Percentiles rank a stretch among this genome's conserved stretches.
Evolutionary conservation across 495 filamentous ascomycete genomes (phyloP).

Genomic region (Tetracladium marchalianum): DNA sequence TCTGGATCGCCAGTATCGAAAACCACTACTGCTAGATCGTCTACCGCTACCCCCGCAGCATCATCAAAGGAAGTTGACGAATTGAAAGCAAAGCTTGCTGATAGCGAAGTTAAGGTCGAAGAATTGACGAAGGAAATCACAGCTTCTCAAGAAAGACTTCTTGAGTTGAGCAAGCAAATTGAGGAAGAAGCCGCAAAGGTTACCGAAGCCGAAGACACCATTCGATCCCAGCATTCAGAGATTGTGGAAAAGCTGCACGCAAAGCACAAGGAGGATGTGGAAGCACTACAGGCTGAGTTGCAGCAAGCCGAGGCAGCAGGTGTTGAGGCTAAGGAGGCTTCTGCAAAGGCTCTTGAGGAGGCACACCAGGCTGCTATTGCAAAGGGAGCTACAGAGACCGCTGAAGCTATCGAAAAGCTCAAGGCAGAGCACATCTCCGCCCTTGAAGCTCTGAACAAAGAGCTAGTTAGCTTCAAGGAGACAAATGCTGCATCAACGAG

Average conservation of each 20-base stretch:
- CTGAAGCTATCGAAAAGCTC: constrained; percentile 20
- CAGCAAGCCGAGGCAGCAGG: constrained; percentile 15
- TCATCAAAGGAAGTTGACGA: constrained; percentile 40
- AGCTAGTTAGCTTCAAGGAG: constrained; percentile 13
- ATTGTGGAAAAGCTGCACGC: constrained; percentile 22
- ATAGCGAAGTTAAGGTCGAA: constrained; percentile 23
- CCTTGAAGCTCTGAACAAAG: constrained; percentile 27
- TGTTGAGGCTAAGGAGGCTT: constrained; percentile 9
- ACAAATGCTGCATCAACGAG: constrained; percentile 6
- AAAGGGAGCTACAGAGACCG: constrained; percentile 12
- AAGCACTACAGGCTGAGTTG: constrained; percentile 22
- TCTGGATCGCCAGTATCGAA: constrained; percentile 23
- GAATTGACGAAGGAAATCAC: constrained; percentile 34
- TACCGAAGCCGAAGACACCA: constrained; percentile 12
- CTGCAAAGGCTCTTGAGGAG: constrained; percentile 16
- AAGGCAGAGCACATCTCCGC: constrained; percentile 27
- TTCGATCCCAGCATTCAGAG: constrained; percentile 14
- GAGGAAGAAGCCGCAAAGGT: constrained; percentile 15
- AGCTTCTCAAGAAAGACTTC: constrained; percentile 18
- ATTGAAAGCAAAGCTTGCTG: constrained; percentile 37
- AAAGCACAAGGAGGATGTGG: constrained; percentile 27
- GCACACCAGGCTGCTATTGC: constrained; percentile 12
- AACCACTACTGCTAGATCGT: constrained; percentile 20
- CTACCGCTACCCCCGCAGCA: constrained; percentile 20
- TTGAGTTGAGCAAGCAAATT: constrained; percentile 15